These are phyloP conservation scores for Entophlyctis luteolus DNA, from an alignment of 192 early-diverging fungal species.

Conservation along the genomic window DNA sequence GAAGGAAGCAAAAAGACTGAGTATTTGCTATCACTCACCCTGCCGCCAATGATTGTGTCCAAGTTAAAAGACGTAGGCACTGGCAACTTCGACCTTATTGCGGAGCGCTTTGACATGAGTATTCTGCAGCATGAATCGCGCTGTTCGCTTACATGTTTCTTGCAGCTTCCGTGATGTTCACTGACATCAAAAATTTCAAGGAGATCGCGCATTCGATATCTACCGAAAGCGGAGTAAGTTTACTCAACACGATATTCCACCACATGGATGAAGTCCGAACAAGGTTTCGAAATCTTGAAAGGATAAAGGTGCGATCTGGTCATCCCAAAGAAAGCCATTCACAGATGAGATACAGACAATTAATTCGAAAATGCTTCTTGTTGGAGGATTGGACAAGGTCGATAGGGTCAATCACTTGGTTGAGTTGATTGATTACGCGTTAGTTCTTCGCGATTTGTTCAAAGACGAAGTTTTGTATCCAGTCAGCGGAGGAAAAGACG, in stretches of 20 bases:
- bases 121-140: background rate
- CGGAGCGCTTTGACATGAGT: slow-evolving; percentile 35
- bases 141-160: no score
- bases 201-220: slow-evolving; percentile 35
- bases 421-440: slow-evolving; percentile 42
- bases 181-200: slow-evolving; percentile 49
- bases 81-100: slow-evolving; percentile 44
- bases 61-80: slow-evolving; percentile 44
- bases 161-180: slow-evolving; percentile 49
- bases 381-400: slow-evolving; percentile 35
- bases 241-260: slow-evolving; percentile 46
- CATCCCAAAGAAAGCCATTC: no score
- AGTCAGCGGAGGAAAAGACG: slow-evolving; percentile 1
- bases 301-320: slow-evolving; percentile 40
- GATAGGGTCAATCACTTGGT: slow-evolving; percentile 16
- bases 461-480: slow-evolving; percentile 14
- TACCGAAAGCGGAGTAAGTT: slow-evolving; percentile 31
- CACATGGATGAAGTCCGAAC: slow-evolving; percentile 40
- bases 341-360: no score
- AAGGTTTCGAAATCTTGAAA: slow-evolving; percentile 29
- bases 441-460: slow-evolving; percentile 30
- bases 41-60: slow-evolving; percentile 39
- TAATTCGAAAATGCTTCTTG: slow-evolving; percentile 44
- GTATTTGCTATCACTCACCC: slow-evolving; percentile 41
- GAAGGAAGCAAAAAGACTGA: slow-evolving; percentile 42